Percentiles rank a stretch among this genome's conserved stretches.
phyloP scores from a whole-genome alignment of 23 red algal genomes.

The Pyropia yezoensis region DNA sequence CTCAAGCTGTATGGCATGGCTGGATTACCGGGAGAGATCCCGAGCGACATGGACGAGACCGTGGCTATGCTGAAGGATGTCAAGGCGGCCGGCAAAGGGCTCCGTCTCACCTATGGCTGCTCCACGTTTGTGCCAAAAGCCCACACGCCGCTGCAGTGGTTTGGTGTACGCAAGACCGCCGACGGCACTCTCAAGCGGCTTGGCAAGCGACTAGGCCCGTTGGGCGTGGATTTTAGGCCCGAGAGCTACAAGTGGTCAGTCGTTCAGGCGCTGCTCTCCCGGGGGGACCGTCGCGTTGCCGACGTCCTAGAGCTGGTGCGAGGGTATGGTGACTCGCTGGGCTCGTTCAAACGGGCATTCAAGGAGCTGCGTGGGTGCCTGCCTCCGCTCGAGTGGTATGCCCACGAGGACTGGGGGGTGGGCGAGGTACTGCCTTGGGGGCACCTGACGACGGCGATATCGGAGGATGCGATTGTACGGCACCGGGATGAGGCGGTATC shows the following conservation, averaged over 20 bases:
- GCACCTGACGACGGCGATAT: slow-evolving; percentile 8
- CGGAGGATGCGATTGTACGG: background rate
- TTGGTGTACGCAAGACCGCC: slow-evolving; percentile 10
- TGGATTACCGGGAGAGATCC: slow-evolving; percentile 22
- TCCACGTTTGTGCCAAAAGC: slow-evolving; percentile 42
- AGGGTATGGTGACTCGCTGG: slow-evolving; percentile 20
- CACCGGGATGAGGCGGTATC: no score
- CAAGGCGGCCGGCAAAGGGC: slow-evolving; percentile 2
- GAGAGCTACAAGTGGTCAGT: slow-evolving; percentile 38
- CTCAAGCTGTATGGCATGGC: slow-evolving; percentile 43
- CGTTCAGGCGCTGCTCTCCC: slow-evolving; percentile 24
- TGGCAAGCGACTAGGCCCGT: slow-evolving; percentile 1
- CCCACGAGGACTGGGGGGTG: slow-evolving; percentile 21
- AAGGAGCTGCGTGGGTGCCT: slow-evolving; percentile 23
- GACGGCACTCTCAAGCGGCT: slow-evolving; percentile 14
- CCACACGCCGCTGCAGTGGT: slow-evolving; percentile 39
- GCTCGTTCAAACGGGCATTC: slow-evolving; percentile 17
- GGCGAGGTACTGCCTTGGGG: slow-evolving; percentile 14
- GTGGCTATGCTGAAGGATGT: slow-evolving; percentile 11
- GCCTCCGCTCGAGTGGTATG: slow-evolving; percentile 26
- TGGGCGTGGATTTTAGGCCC: slow-evolving; percentile 34
- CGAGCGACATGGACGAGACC: slow-evolving; percentile 14
- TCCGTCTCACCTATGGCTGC: slow-evolving; percentile 30
- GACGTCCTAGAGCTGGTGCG: slow-evolving; percentile 8
- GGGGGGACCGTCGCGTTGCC: slow-evolving; percentile 21